phyloP scores from a whole-genome alignment of 2,329 filamentous ascomycete genomes.

The Aspergillus piperis region DNA sequence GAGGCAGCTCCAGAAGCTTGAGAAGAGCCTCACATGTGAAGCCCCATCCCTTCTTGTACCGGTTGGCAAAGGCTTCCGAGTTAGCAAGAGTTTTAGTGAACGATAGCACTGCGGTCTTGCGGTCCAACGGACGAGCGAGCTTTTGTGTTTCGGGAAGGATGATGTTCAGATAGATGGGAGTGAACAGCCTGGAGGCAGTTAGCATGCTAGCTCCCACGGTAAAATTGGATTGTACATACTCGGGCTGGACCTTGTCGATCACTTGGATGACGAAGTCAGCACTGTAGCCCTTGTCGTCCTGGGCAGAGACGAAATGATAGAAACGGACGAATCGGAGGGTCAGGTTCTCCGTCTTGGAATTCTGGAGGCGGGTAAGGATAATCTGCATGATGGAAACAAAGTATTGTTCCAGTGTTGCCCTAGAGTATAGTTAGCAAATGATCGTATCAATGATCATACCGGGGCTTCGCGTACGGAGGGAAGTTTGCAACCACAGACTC shows the following conservation, averaged over 20 bases:
- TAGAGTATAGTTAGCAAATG: constrained; percentile 34
- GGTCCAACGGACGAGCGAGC: constrained; percentile 81
- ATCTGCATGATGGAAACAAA: constrained; percentile 79
- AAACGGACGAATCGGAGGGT: constrained; percentile 87
- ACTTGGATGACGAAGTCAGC: constrained; percentile 88
- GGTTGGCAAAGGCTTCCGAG: constrained; percentile 77
- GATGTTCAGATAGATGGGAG: constrained; percentile 79
- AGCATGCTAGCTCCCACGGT: constrained; percentile 11
- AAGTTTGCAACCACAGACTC: constrained; percentile 76
- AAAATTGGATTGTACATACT: constrained; percentile 46
- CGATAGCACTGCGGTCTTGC: constrained; percentile 90
- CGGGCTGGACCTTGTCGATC: constrained; percentile 76
- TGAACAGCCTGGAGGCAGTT: constrained; percentile 63
- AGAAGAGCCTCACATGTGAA: constrained; percentile 88
- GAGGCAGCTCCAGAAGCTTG: constrained; percentile 85
- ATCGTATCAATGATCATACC: background rate
- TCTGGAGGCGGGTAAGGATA: constrained; percentile 71
- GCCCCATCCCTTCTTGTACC: constrained; percentile 86
- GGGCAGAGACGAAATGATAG: constrained; percentile 86
- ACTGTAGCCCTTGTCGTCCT: constrained; percentile 77
- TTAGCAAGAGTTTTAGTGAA: constrained; percentile 90
- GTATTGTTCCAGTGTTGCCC: constrained; percentile 68
- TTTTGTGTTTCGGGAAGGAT: constrained; percentile 89
- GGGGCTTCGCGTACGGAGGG: constrained; percentile 59
- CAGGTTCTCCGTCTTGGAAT: constrained; percentile 78